These are phyloP conservation scores for Leccinum olivaceoglutinosum DNA, from an alignment of 1,284 basidiomycete genomes.

Conservation along the genomic window DNA sequence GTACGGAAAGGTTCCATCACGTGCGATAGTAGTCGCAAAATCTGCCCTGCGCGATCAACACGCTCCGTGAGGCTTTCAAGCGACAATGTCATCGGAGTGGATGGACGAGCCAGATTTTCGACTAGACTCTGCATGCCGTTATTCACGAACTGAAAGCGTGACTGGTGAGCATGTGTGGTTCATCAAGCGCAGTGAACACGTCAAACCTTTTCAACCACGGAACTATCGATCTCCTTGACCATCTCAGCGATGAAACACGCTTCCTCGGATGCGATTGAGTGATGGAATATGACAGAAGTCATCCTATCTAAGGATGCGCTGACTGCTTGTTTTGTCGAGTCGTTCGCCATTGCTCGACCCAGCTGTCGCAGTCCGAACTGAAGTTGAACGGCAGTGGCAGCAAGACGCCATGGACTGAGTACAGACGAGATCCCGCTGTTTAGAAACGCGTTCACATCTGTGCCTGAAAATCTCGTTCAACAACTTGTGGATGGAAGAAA, in stretches of 20 bases:
- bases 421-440: conserved; percentile 60
- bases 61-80: conserved; percentile 33
- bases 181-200: background rate
- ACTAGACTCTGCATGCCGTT: conserved; percentile 65
- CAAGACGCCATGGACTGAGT: conserved; percentile 76
- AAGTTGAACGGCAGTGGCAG: conserved; percentile 71
- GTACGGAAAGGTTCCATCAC: conserved; percentile 62
- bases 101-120: conserved; percentile 44
- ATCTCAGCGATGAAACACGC: conserved; percentile 77
- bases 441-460: conserved; percentile 44
- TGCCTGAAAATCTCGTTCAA: conserved; percentile 18
- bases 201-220: conserved; percentile 61
- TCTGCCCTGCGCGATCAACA: conserved; percentile 56
- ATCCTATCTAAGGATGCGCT: conserved; percentile 57
- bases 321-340: conserved; percentile 47
- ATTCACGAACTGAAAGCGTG: conserved; percentile 57
- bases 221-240: conserved; percentile 58
- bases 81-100: conserved; percentile 18
- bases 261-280: conserved; percentile 68
- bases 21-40: conserved; percentile 63
- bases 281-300: conserved; percentile 60
- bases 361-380: conserved; percentile 70
- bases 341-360: conserved; percentile 55
- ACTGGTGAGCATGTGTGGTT: background rate
- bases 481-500: background rate